Conservation (phyloP, 2,329 filamentous ascomycete species). For the Keithomyces neogunnii region DNA sequence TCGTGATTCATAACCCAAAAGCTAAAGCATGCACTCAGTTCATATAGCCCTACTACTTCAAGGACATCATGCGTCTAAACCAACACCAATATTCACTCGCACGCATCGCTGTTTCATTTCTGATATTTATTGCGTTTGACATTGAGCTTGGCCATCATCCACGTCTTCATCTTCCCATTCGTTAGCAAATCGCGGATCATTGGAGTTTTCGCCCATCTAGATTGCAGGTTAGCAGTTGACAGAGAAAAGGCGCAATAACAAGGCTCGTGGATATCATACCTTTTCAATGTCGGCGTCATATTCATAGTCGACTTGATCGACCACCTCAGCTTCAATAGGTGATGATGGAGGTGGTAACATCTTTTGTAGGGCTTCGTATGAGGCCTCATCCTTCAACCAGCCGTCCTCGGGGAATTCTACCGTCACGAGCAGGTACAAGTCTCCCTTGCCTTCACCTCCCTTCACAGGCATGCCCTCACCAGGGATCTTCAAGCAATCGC, state of each 20-base stretch:
- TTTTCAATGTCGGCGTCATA: slow-evolving; percentile 76
- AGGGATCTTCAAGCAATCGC: slow-evolving; percentile 73
- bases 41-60: not conserved
- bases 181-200: slow-evolving; percentile 55
- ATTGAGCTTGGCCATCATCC: slow-evolving; percentile 59
- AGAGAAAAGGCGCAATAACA: not conserved
- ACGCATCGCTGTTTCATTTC: not conserved
- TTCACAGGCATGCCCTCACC: slow-evolving; percentile 96
- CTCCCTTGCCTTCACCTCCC: slow-evolving; percentile 72
- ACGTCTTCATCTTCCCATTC: slow-evolving; percentile 68
- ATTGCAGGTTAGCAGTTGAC: slow-evolving; percentile 15
- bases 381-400: slow-evolving; percentile 67
- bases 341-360: slow-evolving; percentile 60
- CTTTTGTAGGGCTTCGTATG: slow-evolving; percentile 62
- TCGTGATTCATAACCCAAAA: slow-evolving; percentile 7
- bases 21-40: not conserved
- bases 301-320: slow-evolving; percentile 85
- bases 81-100: not conserved
- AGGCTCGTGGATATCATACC: slow-evolving; percentile 31
- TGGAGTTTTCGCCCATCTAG: slow-evolving; percentile 64
- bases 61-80: not conserved
- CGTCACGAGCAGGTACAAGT: slow-evolving; percentile 79
- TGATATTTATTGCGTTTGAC: slow-evolving; percentile 57
- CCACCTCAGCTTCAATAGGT: slow-evolving; percentile 59
- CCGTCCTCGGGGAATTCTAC: slow-evolving; percentile 83